Base-by-base conservation (phyloP, 2,329 filamentous ascomycete species). In the Microsporum ferrugineum region DNA sequence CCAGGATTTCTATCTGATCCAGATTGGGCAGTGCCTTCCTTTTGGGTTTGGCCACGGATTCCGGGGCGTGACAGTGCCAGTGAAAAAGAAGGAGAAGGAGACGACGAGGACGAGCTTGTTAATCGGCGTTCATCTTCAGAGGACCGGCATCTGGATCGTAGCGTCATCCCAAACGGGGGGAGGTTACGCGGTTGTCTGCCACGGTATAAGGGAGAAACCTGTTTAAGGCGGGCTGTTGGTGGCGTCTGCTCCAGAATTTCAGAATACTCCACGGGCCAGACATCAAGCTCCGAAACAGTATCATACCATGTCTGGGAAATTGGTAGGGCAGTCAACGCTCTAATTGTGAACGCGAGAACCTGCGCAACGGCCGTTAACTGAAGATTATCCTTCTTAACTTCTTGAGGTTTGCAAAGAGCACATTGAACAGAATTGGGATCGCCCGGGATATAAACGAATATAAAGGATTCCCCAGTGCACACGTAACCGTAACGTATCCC, bases 341-440 rank as follows among this genome's bases (percentile, higher is more conserved):
- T 58, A 14, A 65, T 5, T 23, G 61, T 61, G 56, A 78, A 76
- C 49, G 73, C 70, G 57, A 77, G 74, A 31, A 75, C 70, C 63
- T 76, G 71, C 0, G 71, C 70, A 55, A 73, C 69, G 27, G 75
- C 73, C 0, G 73, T 77, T 23, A 65, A 65, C 63, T 76, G 65
- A 23, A 77, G 70, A 60, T 76, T 66, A 62, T 74, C 51, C 10
- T 12, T 27, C n/a, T 51, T 33, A 38, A 57, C 53, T 72, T 61
- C 75, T 70, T n/a, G 17, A 57, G 38, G 38, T 8, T 3, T 41
- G 38, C 38, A 41, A 41, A 41, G 10, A 4, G 38, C 12, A 41
- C 38, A 41, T 17, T 53, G 49, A 60, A 60, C 57, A 6, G 47
- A 55, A 36, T 59, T 53, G 23, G 59, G 38, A 41, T 41, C 38